Base-by-base conservation (phyloP, 2,329 filamentous ascomycete genomes). In the Aspergillus texensis region DNA sequence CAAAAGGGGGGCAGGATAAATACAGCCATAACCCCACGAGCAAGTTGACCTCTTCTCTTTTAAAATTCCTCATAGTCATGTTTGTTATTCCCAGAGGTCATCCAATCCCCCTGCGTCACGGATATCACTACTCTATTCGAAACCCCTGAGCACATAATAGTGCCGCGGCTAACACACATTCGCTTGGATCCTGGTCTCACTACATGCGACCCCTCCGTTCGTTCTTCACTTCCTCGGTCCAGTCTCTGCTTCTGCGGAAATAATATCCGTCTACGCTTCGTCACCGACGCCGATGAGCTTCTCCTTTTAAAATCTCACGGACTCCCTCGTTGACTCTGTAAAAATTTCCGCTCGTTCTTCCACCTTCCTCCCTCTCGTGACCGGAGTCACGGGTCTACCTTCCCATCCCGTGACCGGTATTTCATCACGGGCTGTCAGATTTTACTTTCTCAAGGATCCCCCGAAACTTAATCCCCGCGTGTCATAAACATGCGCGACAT, bases 401-500 rank as follows among this genome's bases (percentile, higher is more conserved):
- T 9, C 32, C 30, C n/a, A 39, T 28, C 52, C 21, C 52, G 52
- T 55, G 52, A 55, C 52, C n/a, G 19, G 14, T 19, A 54, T 36
- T 21, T 9, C 12, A 54, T 36, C 24, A 52, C 48, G 48, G 14
- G 21, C 43, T 41, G 21, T 46, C 43, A 21, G 43, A 46, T 24
- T 46, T 46, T 43, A 19, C 41, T 43, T 24, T 12, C 43, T 16
- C n/a, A 46, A 24, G 6, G 21, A 46, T 46, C n/a, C 43, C 41
- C 43, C 43, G n/a, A 46, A 21, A 48, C 6, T 16, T 48, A 48
- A 48, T 48, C 24, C 45, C n/a, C 4, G 43, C 11, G 21, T 24
- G 45, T 48, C 21, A 48, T 48, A 48, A 62, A 64, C 57, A 66
- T 76, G 72, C 71, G 70, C 58, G 76, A 75, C 61, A 78, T 77